These are phyloP conservation scores for Nakataea oryzae DNA, from an alignment of 2,329 filamentous ascomycete species.

Conservation along the genomic window DNA sequence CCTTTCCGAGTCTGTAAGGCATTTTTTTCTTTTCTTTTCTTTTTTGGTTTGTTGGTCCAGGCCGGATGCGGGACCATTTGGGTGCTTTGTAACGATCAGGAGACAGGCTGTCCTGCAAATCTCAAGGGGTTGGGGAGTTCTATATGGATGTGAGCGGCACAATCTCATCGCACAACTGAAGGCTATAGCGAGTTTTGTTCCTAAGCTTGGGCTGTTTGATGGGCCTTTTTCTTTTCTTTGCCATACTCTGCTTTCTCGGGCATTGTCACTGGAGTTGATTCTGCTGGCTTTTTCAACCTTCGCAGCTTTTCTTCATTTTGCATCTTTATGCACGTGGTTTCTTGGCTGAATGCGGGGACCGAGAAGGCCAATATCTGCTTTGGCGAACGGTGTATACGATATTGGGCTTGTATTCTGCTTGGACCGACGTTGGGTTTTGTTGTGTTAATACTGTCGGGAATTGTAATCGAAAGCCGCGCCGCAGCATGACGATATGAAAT, in stretches of 20 bases:
- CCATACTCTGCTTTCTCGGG: neutral
- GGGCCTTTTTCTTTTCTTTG: neutral
- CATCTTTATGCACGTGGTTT: neutral
- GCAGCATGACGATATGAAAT: neutral
- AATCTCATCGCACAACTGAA: too few relatives aligned
- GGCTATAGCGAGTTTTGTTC: too few relatives aligned
- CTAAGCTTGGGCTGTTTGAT: too few relatives aligned
- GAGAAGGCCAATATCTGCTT: neutral
- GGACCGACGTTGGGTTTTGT: neutral
- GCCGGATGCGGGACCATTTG: neutral
- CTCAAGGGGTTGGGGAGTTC: neutral
- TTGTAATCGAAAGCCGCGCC: neutral
- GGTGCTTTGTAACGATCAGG: neutral
- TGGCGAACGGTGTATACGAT: neutral
- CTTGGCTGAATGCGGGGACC: neutral
- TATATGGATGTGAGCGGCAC: too few relatives aligned
- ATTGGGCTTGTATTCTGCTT: neutral
- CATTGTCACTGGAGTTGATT: neutral
- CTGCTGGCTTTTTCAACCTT: too few relatives aligned
- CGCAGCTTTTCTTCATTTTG: neutral
- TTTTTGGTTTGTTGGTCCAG: neutral
- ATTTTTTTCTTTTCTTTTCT: neutral
- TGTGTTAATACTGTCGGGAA: neutral
- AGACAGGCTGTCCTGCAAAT: neutral
- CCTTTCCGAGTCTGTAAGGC: neutral